Evolutionary conservation across 2,329 filamentous ascomycete species (phyloP).

Genomic region (Aspergillus candidus): DNA sequence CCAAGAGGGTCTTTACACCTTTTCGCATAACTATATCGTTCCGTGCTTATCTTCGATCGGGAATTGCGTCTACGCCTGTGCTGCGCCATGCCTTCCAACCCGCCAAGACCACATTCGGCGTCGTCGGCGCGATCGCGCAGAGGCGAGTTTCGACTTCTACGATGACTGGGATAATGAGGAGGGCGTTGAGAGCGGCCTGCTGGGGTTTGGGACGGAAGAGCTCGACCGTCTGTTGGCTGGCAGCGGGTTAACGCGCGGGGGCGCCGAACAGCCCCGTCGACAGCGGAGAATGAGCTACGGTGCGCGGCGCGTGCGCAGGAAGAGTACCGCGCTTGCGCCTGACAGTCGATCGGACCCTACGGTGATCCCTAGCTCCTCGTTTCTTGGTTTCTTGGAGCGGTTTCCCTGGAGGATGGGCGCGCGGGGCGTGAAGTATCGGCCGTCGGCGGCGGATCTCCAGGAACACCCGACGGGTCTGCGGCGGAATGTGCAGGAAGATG

Average conservation of each 20-base stretch:
- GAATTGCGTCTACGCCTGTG: conserved; percentile 61
- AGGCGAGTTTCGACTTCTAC: conserved; percentile 93
- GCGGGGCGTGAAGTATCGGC: conserved; percentile 74
- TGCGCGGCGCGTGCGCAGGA: conserved; percentile 55
- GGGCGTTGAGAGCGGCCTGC: conserved; percentile 48
- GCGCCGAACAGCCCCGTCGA: conserved; percentile 59
- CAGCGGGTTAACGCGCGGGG: conserved; percentile 41
- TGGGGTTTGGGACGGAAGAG: conserved; percentile 78
- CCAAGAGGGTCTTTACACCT: conserved; percentile 84
- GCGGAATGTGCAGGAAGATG: conserved; percentile 50
- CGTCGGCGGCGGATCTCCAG: conserved; percentile 82
- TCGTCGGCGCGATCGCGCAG: conserved; percentile 61
- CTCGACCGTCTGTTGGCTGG: conserved; percentile 76
- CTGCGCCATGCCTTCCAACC: conserved; percentile 61
- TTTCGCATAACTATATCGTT: conserved; percentile 76
- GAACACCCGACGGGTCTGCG: conserved; percentile 66
- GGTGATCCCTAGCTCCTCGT: conserved; percentile 80
- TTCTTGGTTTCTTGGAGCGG: conserved; percentile 76
- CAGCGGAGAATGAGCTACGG: conserved; percentile 89
- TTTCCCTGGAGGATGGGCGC: conserved; percentile 81
- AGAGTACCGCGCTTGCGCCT: conserved; percentile 48
- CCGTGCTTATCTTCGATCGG: conserved; percentile 69
- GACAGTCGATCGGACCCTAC: conserved; percentile 64
- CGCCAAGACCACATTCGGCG: conserved; percentile 69
- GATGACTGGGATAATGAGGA: conserved; percentile 84